phyloP scores from a whole-genome alignment of 257 asterid species.

The Solanum dulcamara region DNA sequence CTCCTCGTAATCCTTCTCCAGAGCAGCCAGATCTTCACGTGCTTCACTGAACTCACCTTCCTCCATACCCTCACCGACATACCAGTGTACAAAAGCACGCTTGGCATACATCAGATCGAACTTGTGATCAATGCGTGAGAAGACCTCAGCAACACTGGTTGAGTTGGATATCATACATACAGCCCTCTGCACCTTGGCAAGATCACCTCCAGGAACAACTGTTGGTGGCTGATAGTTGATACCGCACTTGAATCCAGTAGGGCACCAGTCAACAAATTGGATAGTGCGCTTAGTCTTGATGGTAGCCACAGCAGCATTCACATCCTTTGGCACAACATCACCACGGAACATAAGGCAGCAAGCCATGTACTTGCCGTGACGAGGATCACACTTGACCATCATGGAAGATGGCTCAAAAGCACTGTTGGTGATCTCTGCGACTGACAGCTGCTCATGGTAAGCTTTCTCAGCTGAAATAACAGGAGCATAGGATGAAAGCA shows the following conservation, averaged over 20 bases:
- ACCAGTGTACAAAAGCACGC: conserved; percentile 21
- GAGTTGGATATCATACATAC: conserved; percentile 18
- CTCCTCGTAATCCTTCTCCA: conserved; percentile 17
- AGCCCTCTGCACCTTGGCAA: conserved; percentile 17
- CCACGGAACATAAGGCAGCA: conserved; percentile 23
- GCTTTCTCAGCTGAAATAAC: conserved; percentile 14
- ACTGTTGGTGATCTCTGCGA: conserved; percentile 15
- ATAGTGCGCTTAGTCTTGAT: conserved; percentile 19
- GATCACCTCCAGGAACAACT: conserved; percentile 18
- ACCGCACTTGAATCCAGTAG: conserved; percentile 17
- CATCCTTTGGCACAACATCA: conserved; percentile 17
- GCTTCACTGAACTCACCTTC: conserved; percentile 25
- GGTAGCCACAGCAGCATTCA: conserved; percentile 17
- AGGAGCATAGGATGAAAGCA: conserved; percentile 17
- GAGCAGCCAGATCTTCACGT: conserved; percentile 14
- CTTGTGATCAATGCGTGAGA: conserved; percentile 9
- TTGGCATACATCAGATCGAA: conserved; percentile 12
- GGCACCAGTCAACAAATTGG: conserved; percentile 20
- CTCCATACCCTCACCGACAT: conserved; percentile 19
- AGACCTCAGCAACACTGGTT: conserved; percentile 14
- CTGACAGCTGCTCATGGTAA: conserved; percentile 15
- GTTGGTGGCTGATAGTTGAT: conserved; percentile 18
- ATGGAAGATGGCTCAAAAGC: conserved; percentile 19
- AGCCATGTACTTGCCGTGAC: conserved; percentile 17
- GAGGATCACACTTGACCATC: conserved; percentile 21